Conservation (phyloP, 345 rosid genomes). For the Salix viminalis region DNA sequence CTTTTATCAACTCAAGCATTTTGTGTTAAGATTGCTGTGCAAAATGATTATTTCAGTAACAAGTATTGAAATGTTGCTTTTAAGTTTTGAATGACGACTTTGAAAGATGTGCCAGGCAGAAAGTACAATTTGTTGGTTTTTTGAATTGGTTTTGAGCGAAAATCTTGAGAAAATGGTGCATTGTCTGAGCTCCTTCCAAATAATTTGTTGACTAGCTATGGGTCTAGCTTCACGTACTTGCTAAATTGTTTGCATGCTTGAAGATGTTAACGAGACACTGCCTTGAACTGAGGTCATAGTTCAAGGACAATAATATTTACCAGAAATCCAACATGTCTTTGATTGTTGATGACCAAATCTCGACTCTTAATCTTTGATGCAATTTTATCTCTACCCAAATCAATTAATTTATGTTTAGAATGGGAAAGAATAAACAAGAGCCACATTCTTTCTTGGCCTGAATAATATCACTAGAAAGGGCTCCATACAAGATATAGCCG, state of each 20-base stretch:
- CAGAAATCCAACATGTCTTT: not conserved
- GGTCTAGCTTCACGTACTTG: not conserved
- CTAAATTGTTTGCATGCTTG: not conserved
- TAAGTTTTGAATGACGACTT: not conserved
- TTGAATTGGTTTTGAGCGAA: not conserved
- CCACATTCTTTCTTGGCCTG: not conserved
- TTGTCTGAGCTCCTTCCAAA: not conserved
- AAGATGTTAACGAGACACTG: too few species aligned
- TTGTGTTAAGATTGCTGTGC: not conserved
- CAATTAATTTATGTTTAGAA: not conserved
- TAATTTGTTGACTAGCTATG: not conserved
- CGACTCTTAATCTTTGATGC: not conserved
- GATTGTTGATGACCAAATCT: not conserved
- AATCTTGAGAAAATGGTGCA: not conserved
- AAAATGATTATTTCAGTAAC: not conserved
- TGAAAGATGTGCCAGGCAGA: not conserved
- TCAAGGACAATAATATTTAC: not conserved
- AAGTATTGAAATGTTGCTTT: not conserved
- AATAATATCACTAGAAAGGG: not conserved
- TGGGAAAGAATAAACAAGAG: not conserved
- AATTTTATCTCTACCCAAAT: not conserved
- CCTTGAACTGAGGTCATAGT: not conserved
- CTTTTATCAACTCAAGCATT: not conserved
- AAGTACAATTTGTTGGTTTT: not conserved
- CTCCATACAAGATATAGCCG: not conserved